Percentiles rank a stretch among this genome's conserved stretches.
Evolutionary conservation across 371 early-diverging fungal species (phyloP).

Genomic region (Furculomyces boomerangus): DNA sequence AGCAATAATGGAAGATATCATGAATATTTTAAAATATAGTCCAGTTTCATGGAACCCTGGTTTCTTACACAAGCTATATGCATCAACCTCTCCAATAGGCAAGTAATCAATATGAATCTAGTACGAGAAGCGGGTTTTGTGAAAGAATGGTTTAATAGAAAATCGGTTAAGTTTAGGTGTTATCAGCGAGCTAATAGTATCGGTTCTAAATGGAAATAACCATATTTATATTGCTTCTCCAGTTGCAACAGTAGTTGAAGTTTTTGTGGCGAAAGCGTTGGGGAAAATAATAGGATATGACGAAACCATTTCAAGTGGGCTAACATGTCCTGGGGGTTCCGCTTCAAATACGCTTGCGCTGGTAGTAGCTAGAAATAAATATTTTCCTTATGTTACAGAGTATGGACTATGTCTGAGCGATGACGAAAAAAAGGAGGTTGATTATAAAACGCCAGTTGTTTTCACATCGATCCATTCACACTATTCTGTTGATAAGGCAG

Average conservation of each 20-base stretch:
- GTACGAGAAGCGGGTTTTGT: too few relatives aligned
- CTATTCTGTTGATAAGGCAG: constrained; percentile 63
- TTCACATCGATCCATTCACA: constrained; percentile 63
- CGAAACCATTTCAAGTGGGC: constrained; percentile 33
- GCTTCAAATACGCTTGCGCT: constrained; percentile 64
- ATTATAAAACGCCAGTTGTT: constrained; percentile 26
- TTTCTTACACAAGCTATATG: constrained; percentile 74
- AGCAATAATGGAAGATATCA: background rate
- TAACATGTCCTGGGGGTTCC: constrained; percentile 66
- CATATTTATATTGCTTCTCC: constrained; percentile 72
- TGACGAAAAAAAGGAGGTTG: background rate
- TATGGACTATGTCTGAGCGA: constrained; percentile 5
- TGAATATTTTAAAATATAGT: background rate
- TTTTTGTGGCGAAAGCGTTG: constrained; percentile 34
- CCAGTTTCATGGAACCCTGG: constrained; percentile 40
- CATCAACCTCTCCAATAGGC: constrained; percentile 50
- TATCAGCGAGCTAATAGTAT: constrained; percentile 50
- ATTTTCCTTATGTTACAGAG: constrained; percentile 42
- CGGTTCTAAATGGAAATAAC: constrained; percentile 56
- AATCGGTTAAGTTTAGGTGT: too few relatives aligned
- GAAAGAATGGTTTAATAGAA: too few relatives aligned
- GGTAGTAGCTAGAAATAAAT: constrained; percentile 50
- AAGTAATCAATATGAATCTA: too few relatives aligned
- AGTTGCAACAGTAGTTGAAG: constrained; percentile 54
- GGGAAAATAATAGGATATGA: constrained; percentile 9